Percentiles rank a stretch among this genome's conserved stretches.
These are phyloP conservation scores for Mrakia frigida DNA, from an alignment of 768 basidiomycete species.

Conservation along the genomic window DNA sequence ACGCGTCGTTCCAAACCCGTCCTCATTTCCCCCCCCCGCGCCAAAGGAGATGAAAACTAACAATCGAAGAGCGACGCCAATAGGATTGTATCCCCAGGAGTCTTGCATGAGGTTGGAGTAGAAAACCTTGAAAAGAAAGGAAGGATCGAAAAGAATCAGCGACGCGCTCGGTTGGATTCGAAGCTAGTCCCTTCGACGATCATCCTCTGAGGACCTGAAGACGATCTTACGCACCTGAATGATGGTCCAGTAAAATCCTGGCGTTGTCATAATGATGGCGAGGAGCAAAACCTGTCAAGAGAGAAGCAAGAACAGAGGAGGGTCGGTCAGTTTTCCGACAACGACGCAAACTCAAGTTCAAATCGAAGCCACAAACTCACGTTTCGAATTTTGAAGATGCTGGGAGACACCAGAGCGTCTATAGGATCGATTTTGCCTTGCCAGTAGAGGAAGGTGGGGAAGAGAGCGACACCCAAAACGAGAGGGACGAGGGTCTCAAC, in stretches of 20 bases:
- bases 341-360: too few species aligned
- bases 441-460: constrained; percentile 37
- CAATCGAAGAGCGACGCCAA: not conserved
- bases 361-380: not conserved
- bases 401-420: not conserved
- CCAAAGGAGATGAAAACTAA: not conserved
- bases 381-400: constrained; percentile 3
- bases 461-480: constrained; percentile 34
- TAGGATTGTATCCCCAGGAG: not conserved
- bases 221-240: too few species aligned
- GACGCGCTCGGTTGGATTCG: not conserved
- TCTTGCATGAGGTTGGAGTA: not conserved
- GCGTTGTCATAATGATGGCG: not conserved
- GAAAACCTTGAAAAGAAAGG: not conserved
- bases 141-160: not conserved
- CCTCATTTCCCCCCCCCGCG: too few species aligned
- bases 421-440: constrained; percentile 11
- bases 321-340: too few species aligned
- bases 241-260: not conserved
- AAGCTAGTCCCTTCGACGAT: too few species aligned
- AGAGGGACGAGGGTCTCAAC: constrained; percentile 38
- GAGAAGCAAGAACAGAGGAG: too few species aligned
- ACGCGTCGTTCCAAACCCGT: too few species aligned
- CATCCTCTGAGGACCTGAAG: too few species aligned
- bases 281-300: not conserved